phyloP scores from a whole-genome alignment of 495 filamentous ascomycete species.

The Neurospora sp. region DNA sequence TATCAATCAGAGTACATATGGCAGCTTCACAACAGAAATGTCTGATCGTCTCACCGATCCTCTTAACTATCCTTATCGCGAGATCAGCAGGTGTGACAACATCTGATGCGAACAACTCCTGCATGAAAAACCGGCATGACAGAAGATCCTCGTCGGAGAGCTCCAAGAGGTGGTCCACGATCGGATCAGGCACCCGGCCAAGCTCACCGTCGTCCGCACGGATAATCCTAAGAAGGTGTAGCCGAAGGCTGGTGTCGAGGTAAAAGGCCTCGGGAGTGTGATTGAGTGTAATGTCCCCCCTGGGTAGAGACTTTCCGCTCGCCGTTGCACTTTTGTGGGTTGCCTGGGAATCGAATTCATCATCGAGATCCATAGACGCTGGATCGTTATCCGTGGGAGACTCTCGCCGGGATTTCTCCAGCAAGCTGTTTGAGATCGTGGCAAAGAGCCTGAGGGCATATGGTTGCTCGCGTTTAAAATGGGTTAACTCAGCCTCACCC shows the following conservation, averaged over 20 bases:
- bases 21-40: constrained; percentile 71
- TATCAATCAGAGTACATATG: constrained; percentile 55
- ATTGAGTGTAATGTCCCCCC: constrained; percentile 36
- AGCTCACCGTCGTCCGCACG: constrained; percentile 23
- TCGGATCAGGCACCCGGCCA: constrained; percentile 25
- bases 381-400: constrained; percentile 17
- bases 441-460: constrained; percentile 29
- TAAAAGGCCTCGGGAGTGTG: constrained; percentile 41
- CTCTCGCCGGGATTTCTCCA: constrained; percentile 23
- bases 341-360: constrained; percentile 49
- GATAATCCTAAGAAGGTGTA: constrained; percentile 32
- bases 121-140: constrained; percentile 41
- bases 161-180: constrained; percentile 49
- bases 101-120: constrained; percentile 37
- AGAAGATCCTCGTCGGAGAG: constrained; percentile 53
- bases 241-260: constrained; percentile 26
- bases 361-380: constrained; percentile 74
- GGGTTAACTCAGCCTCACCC: constrained; percentile 16
- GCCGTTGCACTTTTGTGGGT: constrained; percentile 33
- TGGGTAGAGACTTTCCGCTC: constrained; percentile 26
- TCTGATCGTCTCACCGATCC: constrained; percentile 48
- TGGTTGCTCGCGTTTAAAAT: constrained; percentile 19
- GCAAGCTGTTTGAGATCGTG: constrained; percentile 36
- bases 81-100: constrained; percentile 30
- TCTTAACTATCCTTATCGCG: constrained; percentile 34